Evolutionary conservation across 2,329 filamentous ascomycete genomes (phyloP).

Genomic region (Ambrosiella cleistominuta): DNA sequence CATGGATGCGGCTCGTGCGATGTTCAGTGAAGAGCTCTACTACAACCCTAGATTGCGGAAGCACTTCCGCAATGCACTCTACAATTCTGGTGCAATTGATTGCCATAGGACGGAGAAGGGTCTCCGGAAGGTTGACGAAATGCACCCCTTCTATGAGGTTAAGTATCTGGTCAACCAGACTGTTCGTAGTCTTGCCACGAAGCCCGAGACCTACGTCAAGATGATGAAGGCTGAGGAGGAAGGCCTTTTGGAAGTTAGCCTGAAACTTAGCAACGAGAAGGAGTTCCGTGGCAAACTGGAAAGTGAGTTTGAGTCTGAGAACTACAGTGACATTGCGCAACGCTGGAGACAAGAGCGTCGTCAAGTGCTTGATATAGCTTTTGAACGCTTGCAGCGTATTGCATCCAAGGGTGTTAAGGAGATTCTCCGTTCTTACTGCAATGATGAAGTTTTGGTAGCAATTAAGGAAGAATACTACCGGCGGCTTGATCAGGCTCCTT

Average conservation of each 20-base stretch:
- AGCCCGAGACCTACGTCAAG: conserved; percentile 80
- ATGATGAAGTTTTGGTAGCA: conserved; percentile 73
- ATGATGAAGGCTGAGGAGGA: conserved; percentile 97
- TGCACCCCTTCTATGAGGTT: conserved; percentile 93
- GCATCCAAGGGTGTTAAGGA: conserved; percentile 91
- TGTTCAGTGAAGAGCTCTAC: conserved; percentile 82
- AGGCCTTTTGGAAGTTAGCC: conserved; percentile 69
- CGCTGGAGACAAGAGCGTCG: conserved; percentile 82
- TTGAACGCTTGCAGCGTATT: conserved; percentile 63
- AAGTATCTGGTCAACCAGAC: conserved; percentile 89
- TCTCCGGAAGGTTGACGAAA: conserved; percentile 78
- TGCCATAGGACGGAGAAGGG: conserved; percentile 89
- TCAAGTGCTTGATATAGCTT: conserved; percentile 66
- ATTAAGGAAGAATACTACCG: conserved; percentile 80
- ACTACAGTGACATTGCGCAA: conserved; percentile 85
- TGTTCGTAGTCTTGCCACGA: conserved; percentile 59
- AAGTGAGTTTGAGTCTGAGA: conserved; percentile 78
- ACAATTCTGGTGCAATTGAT: conserved; percentile 67
- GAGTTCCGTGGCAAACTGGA: conserved; percentile 63
- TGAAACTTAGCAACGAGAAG: conserved; percentile 58
- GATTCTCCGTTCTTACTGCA: conserved; percentile 79
- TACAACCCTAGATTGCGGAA: conserved; percentile 80
- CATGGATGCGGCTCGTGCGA: conserved; percentile 60
- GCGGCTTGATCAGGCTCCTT: conserved; percentile 86
- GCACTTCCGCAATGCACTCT: conserved; percentile 67